Evolutionary conservation across 352 stramenopile species (phyloP), one percentile per base, ranked within the genome.

Genomic region (Globisporangium viniferum): DNA sequence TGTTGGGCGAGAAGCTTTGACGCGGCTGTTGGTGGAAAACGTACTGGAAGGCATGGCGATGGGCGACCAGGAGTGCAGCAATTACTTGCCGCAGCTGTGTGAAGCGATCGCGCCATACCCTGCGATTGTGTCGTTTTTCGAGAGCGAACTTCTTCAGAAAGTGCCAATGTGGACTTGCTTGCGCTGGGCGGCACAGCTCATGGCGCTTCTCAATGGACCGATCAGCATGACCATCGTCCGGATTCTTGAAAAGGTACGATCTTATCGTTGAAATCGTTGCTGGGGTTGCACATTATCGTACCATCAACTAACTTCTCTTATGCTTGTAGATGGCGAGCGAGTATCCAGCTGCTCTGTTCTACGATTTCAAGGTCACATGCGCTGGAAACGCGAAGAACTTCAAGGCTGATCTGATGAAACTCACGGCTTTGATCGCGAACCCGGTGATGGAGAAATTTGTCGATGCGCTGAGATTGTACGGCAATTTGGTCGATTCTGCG

Each of bases 381-480:
- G 73, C 63, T 24, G 77, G 74, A 22, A 76, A 77, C 3, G 55
- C 72, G 10, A 74, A 68, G 9, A 36, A 62, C 20, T 79, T 78
- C 18, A 84, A 86, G 61, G 64, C 80, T 0, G 77, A 92, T 49
- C 66, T 93, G 10, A 74, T 71, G 64, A 74, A 81, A 20, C 65
- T 95, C 20, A 39, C 77, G 22, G 71, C 74, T 41, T 56, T 91
- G 10, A 29, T 94, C 6, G 65, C 81, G n/a, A 90, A 94, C 63
- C 65, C 82, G 3, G 73, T 89, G 10, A 91, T 93, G 82, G 84
- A 93, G 62, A 92, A 91, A 62, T 94, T 95, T 57, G 86, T 95
- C 27, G 81, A 84, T 8, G 82, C 88, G 0, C 68, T 95, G 60
- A 73, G 81, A 71, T 69, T 93, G 85, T 93, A 80, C 58, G 82